Evolutionary conservation across 805 yeast genomes (phyloP).

Genomic region (Yamadazyma insecticola): DNA sequence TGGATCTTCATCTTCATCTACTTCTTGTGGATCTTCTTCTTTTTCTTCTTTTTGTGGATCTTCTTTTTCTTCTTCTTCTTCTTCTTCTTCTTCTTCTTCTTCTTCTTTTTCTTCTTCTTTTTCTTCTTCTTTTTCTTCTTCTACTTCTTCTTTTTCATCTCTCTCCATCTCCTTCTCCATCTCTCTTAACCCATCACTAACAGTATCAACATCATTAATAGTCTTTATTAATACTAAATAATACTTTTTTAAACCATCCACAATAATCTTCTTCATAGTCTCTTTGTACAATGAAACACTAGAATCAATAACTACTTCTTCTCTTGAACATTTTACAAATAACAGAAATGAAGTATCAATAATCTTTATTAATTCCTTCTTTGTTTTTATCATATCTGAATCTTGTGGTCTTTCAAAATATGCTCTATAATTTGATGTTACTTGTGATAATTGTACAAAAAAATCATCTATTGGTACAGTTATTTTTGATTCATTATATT

Average conservation of each 20-base stretch:
- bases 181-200: too few relatives aligned
- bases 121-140: conserved; percentile 9
- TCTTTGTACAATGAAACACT: too few relatives aligned
- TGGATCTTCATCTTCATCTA: conserved; percentile 2
- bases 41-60: conserved; percentile 1
- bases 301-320: too few relatives aligned
- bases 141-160: conserved; percentile 10
- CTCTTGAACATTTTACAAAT: conserved; percentile 4
- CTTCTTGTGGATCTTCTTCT: conserved; percentile 5
- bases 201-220: too few relatives aligned
- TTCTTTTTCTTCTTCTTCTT: conserved; percentile 4
- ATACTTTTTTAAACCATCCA: conserved; percentile 17
- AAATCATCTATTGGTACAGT: conserved; percentile 7
- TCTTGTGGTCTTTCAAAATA: conserved; percentile 9
- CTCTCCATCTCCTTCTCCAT: conserved; percentile 6
- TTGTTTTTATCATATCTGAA: conserved; percentile 7
- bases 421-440: conserved; percentile 5
- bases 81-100: conserved; percentile 7
- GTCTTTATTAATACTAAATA: conserved; percentile 16
- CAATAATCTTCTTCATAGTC: conserved; percentile 17
- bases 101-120: conserved; percentile 5
- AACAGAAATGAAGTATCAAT: conserved; percentile 10
- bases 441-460: conserved; percentile 6
- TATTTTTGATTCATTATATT: conserved; percentile 7
- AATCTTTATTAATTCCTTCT: conserved; percentile 10